Conservation (phyloP, 1,139 yeast genomes). For the Lodderomyces elongisporus region DNA sequence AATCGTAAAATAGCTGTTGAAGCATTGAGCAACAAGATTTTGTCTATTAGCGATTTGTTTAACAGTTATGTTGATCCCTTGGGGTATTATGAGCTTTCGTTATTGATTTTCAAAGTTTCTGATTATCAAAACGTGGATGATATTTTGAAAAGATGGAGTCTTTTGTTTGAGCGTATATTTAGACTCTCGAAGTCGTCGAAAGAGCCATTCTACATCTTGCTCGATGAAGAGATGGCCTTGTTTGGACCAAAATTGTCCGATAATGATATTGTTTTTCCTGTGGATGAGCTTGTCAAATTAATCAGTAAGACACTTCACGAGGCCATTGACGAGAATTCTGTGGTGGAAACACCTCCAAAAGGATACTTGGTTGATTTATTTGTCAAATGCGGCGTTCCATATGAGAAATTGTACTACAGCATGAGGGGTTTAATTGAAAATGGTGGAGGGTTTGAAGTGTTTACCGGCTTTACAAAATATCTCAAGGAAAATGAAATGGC, state of each 20-base stretch:
- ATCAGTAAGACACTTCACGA: slow-evolving; percentile 39
- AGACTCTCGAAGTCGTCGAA: slow-evolving; percentile 29
- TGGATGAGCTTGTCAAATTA: slow-evolving; percentile 64
- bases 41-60: slow-evolving; percentile 73
- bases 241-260: slow-evolving; percentile 43
- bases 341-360: slow-evolving; percentile 36
- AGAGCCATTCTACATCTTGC: slow-evolving; percentile 35
- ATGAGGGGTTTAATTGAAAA: slow-evolving; percentile 67
- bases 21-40: slow-evolving; percentile 58
- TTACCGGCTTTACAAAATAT: slow-evolving; percentile 39
- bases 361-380: slow-evolving; percentile 60
- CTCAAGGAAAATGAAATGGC: slow-evolving; percentile 49
- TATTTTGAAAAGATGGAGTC: slow-evolving; percentile 66
- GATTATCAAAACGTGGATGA: slow-evolving; percentile 76
- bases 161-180: slow-evolving; percentile 47
- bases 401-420: slow-evolving; percentile 63
- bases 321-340: slow-evolving; percentile 33
- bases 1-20: slow-evolving; percentile 45
- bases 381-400: slow-evolving; percentile 67
- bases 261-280: slow-evolving; percentile 75
- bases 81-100: slow-evolving; percentile 79
- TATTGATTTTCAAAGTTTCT: slow-evolving; percentile 73
- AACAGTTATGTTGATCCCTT: slow-evolving; percentile 85
- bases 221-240: slow-evolving; percentile 34
- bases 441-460: slow-evolving; percentile 42